Evolutionary conservation across 495 filamentous ascomycete species (phyloP), one percentile per base, ranked within the genome.

Genomic region (Aeminium ludgeri): DNA sequence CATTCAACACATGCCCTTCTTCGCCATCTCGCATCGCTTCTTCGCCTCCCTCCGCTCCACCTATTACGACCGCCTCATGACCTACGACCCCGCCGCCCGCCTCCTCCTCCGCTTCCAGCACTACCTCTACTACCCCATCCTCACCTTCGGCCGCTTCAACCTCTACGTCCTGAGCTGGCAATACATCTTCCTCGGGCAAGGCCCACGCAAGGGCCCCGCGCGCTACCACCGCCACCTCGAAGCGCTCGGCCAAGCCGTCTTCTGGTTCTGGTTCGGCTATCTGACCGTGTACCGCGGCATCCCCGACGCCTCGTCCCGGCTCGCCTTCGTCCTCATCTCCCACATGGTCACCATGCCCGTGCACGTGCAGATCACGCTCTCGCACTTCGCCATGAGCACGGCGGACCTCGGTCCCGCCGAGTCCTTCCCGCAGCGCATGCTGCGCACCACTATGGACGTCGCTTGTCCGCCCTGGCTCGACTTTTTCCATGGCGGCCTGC

Each of bases 401-500:
- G 73, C 84, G 6, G 89, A 96, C 51, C 65, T 94, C 19, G 89
- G 89, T 1, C 68, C 77, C 2, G 65, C 76, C 41, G 89, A 97
- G 61, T 87, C 80, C 11, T 97, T 96, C 58, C 78, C 89, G 2
- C 89, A 97, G 63, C 85, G 80, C 60, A 94, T 94, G 86, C 69
- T 95, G 36, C 72, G 89, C 43, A 97, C 89, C 7, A 95, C 89
- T 7, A 95, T 95, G 89, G 89, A 97, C 45, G 80, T 97, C 15
- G 87, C 94, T 55, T 97, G 89, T 55, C 83, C 89, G 1, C 65
- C 74, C 19, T 97, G 89, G 89, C 67, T 97, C n/a, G 89, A 97
- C 54, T 95, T 91, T 58, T 72, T 97, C 57, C 89, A 97, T 52
- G 89, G 89, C 12, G 89, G 89, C 27, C 63, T 97, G 54, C 89